Evolutionary conservation across 2,329 filamentous ascomycete genomes (phyloP), one percentile per base, ranked within the genome.

Genomic region (Macroventuria anomochaeta): DNA sequence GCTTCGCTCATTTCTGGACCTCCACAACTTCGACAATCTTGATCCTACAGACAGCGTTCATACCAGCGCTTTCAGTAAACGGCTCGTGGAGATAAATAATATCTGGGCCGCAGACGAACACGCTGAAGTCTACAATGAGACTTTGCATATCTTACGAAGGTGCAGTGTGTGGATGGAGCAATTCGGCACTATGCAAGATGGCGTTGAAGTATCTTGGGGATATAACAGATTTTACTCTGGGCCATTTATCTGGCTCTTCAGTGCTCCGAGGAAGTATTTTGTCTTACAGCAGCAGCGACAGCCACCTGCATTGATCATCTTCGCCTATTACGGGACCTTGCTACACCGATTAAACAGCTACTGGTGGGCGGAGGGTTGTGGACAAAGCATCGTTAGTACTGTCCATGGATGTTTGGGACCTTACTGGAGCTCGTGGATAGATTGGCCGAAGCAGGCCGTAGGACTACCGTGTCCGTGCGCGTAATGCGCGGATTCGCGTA

Each of bases 321-420:
- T 65, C 31, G 62, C 61, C 2, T 47, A 57, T 11, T 65, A 57
- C 32, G 58, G 62, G n/a, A 46, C 48, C 7, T 10, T 57, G 8
- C 33, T 61, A 6, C 49, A 58, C 12, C n/a, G 28, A 4, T 21
- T 60, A 7, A 29, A 58, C 5, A 7, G 15, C 10, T 54, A 50
- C 28, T 65, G 61, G 63, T 65, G 63, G 63, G 48, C 46, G 23
- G 54, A 64, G n/a, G 56, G 59, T 3, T 65, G 61, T 12, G 61
- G 59, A 3, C 48, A 52, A 26, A 60, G 48, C 18, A 62, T 63
- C 2, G 56, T 63, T 2, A 39, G 5, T n/a, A 50, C 43, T 5
- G 53, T 60, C 4, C 47, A 55, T 20, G 54, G 50, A 6, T 59
- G 39, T 28, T 26, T 65, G 18, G 56, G 62, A 7, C 46, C 52